Percentiles rank a stretch among this genome's conserved stretches.
phyloP scores from a whole-genome alignment of 768 basidiomycete genomes.

The Austroboletus eburneus region DNA sequence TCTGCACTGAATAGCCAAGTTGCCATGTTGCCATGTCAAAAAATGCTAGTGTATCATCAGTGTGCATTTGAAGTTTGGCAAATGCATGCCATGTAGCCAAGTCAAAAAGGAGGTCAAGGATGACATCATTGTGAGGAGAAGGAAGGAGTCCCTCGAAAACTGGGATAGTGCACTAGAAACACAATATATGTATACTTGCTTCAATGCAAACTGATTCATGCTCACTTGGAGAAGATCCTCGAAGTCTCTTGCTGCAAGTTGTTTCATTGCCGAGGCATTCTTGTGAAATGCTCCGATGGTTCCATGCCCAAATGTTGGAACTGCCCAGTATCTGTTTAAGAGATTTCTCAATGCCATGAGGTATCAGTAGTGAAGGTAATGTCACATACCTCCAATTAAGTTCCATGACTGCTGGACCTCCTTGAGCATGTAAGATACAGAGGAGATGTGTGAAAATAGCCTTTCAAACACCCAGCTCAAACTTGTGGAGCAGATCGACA shows the following conservation, averaged over 20 bases:
- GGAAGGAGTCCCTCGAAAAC: neutral
- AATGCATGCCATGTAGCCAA: slow-evolving; percentile 1
- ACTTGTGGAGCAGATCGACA: neutral
- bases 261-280: slow-evolving; percentile 34
- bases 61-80: neutral
- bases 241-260: slow-evolving; percentile 35
- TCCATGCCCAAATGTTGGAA: slow-evolving; percentile 31
- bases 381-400: slow-evolving; percentile 16
- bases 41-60: neutral
- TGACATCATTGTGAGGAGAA: neutral
- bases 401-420: neutral
- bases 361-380: neutral
- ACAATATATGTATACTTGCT: neutral
- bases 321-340: slow-evolving; percentile 24
- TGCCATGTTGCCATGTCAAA: neutral
- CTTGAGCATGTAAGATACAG: neutral
- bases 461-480: neutral
- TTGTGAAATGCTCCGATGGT: slow-evolving; percentile 30
- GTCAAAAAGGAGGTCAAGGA: neutral
- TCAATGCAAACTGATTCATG: neutral
- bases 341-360: too few species aligned
- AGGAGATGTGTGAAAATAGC: neutral
- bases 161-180: neutral
- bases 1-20: neutral
- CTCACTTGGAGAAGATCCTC: slow-evolving; percentile 36